phyloP scores from a whole-genome alignment of 192 early-diverging fungal genomes.

The Dimargaris verticillata region DNA sequence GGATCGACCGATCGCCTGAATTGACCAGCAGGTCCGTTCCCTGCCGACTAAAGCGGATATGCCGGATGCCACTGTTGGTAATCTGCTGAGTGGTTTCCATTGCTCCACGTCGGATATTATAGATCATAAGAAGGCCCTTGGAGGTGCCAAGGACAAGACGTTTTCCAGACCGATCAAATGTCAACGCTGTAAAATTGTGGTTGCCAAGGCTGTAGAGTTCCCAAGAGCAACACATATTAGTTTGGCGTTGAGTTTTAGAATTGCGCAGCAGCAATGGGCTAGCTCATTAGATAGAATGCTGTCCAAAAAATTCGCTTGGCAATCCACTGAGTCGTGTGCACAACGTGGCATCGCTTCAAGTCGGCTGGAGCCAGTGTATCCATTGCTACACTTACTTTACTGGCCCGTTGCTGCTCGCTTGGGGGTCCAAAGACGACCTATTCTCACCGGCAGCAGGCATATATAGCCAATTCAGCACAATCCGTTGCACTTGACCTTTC shows the following conservation, averaged over 20 bases:
- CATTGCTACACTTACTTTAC: neutral
- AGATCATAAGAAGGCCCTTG: slow-evolving; percentile 5
- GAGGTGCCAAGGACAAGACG: slow-evolving; percentile 3
- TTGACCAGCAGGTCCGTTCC: slow-evolving; percentile 33
- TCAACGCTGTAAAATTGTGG: neutral
- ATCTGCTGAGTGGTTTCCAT: slow-evolving; percentile 14
- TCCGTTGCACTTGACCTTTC: slow-evolving; percentile 7
- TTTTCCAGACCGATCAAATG: slow-evolving; percentile 12
- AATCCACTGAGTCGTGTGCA: too few species aligned
- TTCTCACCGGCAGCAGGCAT: slow-evolving; percentile 16
- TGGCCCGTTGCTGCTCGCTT: neutral
- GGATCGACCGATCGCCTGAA: neutral
- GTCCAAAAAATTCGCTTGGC: too few species aligned
- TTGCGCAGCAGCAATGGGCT: too few species aligned
- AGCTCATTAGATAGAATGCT: too few species aligned
- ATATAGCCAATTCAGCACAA: slow-evolving; percentile 9
- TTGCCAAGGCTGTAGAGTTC: neutral
- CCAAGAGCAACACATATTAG: too few species aligned
- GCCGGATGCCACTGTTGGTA: slow-evolving; percentile 32
- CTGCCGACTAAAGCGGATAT: slow-evolving; percentile 43
- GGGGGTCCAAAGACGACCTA: slow-evolving; percentile 6
- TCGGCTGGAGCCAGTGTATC: too few species aligned
- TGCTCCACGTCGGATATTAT: neutral
- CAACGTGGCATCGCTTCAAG: too few species aligned
- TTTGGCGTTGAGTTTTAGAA: too few species aligned